Evolutionary conservation across 768 basidiomycete genomes (phyloP).

Genomic region (Sutorius australiensis): DNA sequence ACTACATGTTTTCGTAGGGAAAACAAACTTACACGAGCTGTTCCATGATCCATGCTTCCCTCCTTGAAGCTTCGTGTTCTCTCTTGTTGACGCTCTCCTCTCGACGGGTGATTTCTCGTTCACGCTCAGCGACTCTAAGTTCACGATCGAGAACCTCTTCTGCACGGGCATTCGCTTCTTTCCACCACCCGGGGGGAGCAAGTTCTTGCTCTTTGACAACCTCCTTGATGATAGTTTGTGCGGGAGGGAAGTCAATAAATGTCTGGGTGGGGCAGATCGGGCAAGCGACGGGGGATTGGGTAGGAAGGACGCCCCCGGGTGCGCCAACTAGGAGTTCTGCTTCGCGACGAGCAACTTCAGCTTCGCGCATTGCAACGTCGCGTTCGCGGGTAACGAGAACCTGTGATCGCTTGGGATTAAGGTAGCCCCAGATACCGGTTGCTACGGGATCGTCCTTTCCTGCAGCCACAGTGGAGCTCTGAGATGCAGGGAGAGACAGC

Average conservation of each 20-base stretch:
- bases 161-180: slow-evolving; percentile 60
- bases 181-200: slow-evolving; percentile 77
- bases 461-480: slow-evolving; percentile 27
- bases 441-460: slow-evolving; percentile 37
- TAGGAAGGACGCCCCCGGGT: slow-evolving; percentile 71
- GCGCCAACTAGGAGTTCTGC: slow-evolving; percentile 81
- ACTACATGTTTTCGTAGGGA: background rate
- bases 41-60: slow-evolving; percentile 91
- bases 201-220: slow-evolving; percentile 79
- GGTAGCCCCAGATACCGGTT: slow-evolving; percentile 63
- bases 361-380: slow-evolving; percentile 76
- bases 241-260: slow-evolving; percentile 53
- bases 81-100: slow-evolving; percentile 83
- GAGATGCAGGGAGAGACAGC: slow-evolving; percentile 73
- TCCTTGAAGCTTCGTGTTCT: slow-evolving; percentile 82
- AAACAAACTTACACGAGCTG: slow-evolving; percentile 68
- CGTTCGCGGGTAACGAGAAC: slow-evolving; percentile 76
- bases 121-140: slow-evolving; percentile 78
- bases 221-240: slow-evolving; percentile 84
- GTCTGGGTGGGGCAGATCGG: slow-evolving; percentile 55
- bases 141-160: slow-evolving; percentile 85
- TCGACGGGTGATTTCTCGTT: slow-evolving; percentile 81
- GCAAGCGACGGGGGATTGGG: slow-evolving; percentile 50
- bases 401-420: slow-evolving; percentile 81
- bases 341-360: slow-evolving; percentile 85